phyloP scores from a whole-genome alignment of 495 filamentous ascomycete species.

The Talaromyces nanjingensis region DNA sequence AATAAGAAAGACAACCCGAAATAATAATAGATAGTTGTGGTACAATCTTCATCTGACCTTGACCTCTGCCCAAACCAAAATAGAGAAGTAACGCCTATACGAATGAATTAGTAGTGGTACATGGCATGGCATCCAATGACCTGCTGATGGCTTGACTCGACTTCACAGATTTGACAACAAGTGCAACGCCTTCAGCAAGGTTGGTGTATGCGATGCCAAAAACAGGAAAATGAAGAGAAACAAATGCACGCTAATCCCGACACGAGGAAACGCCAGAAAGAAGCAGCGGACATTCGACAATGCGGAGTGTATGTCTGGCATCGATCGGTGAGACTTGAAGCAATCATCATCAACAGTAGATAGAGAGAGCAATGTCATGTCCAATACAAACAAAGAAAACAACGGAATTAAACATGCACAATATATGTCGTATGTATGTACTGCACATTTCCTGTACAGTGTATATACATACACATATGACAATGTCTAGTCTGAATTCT shows the following conservation, averaged over 20 bases:
- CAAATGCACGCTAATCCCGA: neutral
- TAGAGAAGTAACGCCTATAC: neutral
- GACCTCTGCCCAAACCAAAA: neutral
- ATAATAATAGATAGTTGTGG: neutral
- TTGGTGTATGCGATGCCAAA: neutral
- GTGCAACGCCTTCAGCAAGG: neutral
- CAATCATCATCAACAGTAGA: neutral
- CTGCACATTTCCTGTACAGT: neutral
- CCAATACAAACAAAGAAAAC: slow-evolving; percentile 1
- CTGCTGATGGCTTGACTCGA: neutral
- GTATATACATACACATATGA: neutral
- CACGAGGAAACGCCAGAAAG: neutral
- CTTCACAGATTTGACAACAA: neutral
- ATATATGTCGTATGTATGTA: neutral
- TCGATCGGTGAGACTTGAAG: neutral
- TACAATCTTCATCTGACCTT: neutral
- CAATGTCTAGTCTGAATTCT: no score
- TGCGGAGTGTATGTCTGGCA: neutral
- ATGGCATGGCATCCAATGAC: neutral
- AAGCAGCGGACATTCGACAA: neutral
- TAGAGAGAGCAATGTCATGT: neutral
- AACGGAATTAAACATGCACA: neutral
- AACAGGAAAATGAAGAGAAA: neutral
- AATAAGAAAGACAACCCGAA: neutral
- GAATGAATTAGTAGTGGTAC: neutral